Base-by-base conservation (phyloP, 805 yeast genomes). In the Sporopachydermia quercuum region DNA sequence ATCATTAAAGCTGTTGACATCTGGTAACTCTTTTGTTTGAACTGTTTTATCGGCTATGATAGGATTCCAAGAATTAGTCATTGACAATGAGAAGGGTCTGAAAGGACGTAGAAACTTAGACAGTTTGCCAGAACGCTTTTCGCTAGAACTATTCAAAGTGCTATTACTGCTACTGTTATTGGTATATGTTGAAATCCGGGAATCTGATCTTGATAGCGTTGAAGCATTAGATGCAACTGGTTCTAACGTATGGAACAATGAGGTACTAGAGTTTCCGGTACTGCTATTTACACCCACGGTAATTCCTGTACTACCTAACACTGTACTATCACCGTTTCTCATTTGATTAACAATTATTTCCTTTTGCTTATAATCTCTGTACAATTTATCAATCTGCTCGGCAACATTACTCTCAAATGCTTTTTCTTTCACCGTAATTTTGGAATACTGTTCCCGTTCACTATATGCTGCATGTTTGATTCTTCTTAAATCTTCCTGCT, bases 1-100 rank as follows among this genome's bases (percentile, higher is more conserved):
- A 16, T 70, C 75, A 4, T 58, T 50, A 19, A 54, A 50, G 3
- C 54, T 40, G 2, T 58, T 61, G 2, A 74, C 60, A 39, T 63
- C 69, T 0, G 94, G 94, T 37, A 86, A 60, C 36, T 77, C 81
- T 36, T 53, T 51, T 1, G 72, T 66, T n/a, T 56, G 58, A 17
- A 69, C 70, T 23, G 67, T 56, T 47, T 64, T 57, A 19, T 75
- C 81, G 8, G 45, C 23, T 1, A 46, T 40, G 8, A 6, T 36
- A 11, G 11, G 27, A 36, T 36, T 23, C 30, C 19, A 16, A n/a
- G 18, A 6, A 5, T 5, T 16, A 6, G 8, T 5, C 6, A 5
- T 34, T 34, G 36, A 34, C 8, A n/a, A n/a, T 14, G 36, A 34
- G 14, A 34, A 34, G 8, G 38, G 38, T 13, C 38, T 16, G 30